phyloP scores from a whole-genome alignment of 306 rosid genomes.

The Medicago lupulina region DNA sequence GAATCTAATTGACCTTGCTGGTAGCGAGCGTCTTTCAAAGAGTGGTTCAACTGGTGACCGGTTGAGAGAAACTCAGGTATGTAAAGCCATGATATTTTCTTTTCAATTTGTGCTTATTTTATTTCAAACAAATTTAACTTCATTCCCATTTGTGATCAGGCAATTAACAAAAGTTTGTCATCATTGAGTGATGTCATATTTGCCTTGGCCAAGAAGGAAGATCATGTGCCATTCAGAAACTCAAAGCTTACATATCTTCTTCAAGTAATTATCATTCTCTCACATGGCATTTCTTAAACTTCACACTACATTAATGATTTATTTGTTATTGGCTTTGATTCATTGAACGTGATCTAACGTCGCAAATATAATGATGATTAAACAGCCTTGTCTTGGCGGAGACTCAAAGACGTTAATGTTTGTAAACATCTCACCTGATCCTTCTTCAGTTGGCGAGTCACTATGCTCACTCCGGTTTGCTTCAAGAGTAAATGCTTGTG shows the following conservation, averaged over 20 bases:
- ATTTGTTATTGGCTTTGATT: slow-evolving; percentile 19
- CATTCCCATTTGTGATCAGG: slow-evolving; percentile 55
- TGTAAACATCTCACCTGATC: slow-evolving; percentile 88
- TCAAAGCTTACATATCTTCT: slow-evolving; percentile 98
- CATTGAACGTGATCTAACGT: slow-evolving; percentile 37
- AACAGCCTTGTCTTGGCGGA: slow-evolving; percentile 96
- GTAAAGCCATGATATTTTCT: background rate
- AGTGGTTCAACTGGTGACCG: slow-evolving; percentile 97
- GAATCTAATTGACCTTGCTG: slow-evolving; percentile 98
- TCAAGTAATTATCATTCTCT: slow-evolving; percentile 61
- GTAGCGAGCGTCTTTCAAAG: slow-evolving; percentile 97
- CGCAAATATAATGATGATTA: slow-evolving; percentile 36
- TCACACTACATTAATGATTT: background rate
- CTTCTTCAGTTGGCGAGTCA: slow-evolving; percentile 79
- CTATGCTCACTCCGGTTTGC: slow-evolving; percentile 97
- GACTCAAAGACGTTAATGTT: slow-evolving; percentile 97
- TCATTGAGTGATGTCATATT: slow-evolving; percentile 92
- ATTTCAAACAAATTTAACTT: slow-evolving; percentile 23
- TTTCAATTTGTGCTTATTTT: slow-evolving; percentile 20
- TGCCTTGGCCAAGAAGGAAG: slow-evolving; percentile 97
- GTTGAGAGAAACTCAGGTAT: slow-evolving; percentile 94
- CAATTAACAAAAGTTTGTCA: slow-evolving; percentile 91
- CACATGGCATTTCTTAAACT: background rate
- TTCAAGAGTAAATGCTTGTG: slow-evolving; percentile 93
- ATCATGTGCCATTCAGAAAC: slow-evolving; percentile 92